Evolutionary conservation across 2,329 filamentous ascomycete genomes (phyloP), one percentile per base, ranked within the genome.

Genomic region (Lachnellula suecica): DNA sequence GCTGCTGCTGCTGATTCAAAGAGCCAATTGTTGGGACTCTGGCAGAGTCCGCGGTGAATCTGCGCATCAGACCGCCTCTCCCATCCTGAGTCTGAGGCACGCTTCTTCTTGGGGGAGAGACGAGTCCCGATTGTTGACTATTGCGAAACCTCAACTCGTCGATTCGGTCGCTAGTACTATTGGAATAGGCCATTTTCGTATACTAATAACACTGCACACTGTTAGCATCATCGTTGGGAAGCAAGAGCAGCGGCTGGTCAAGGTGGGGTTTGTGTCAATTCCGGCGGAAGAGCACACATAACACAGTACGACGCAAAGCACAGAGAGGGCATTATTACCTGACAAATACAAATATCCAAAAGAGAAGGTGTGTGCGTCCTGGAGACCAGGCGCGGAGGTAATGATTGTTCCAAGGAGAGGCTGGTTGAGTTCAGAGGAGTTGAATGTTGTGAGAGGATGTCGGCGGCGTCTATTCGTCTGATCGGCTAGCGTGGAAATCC

Each of bases 1-100:
- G n/a, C n/a, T n/a, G n/a, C n/a, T n/a, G n/a, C n/a, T n/a, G n/a
- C n/a, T n/a, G n/a, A n/a, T n/a, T n/a, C 40, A 67, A 60, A 44
- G 66, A 62, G 52, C 79, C 82, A 72, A 89, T 76, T 68, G 88
- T 90, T 71, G 88, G 87, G 72, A 93, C 77, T 79, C 91, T 81
- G 72, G 90, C 80, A 74, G 89, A 85, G 74, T 96, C 95, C 52
- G 92, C 94, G 59, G 93, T 97, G 74, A 97, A 97, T 68, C 93
- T 88, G 67, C 93, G 87, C 72, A 92, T 90, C 69, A 97, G 79
- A 63, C 85, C 85, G 58, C 84, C 83, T 71, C 92, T 85, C 60
- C 82, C 81, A 68, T 96, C 90, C 70, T 83, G 80, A 59, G 80
- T 70, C 56, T 19, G 37, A 22, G 75, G 77, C 70, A 85, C 78